Conservation (phyloP, 1,284 basidiomycete genomes). For the Vanrija sp. region DNA sequence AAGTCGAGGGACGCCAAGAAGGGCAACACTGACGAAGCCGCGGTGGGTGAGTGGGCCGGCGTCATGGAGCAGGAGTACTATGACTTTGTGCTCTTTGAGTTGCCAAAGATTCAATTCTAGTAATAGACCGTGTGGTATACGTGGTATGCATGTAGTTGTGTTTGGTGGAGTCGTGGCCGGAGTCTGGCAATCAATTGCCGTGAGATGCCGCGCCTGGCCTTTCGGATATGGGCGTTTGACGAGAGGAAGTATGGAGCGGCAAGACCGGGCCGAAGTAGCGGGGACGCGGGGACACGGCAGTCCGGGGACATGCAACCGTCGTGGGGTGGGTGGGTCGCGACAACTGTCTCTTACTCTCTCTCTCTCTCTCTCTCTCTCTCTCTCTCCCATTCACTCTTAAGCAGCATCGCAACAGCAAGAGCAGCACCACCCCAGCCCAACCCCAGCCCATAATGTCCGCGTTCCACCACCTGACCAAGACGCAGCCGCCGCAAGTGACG, state of each 20-base stretch:
- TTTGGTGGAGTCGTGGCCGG: not conserved
- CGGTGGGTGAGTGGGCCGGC: constrained; percentile 81
- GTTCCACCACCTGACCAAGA: constrained; percentile 35
- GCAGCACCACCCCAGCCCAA: too few relatives aligned
- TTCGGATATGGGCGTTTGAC: too few relatives aligned
- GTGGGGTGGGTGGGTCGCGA: too few relatives aligned
- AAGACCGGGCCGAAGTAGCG: too few relatives aligned
- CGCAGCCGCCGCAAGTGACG: constrained; percentile 34
- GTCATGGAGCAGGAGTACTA: constrained; percentile 91
- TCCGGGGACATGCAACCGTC: too few relatives aligned
- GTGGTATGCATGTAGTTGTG: constrained; percentile 15
- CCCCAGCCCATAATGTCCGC: constrained; percentile 26
- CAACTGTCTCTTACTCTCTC: too few relatives aligned
- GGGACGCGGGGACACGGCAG: too few relatives aligned
- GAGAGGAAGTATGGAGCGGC: too few relatives aligned
- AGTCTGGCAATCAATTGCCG: not conserved
- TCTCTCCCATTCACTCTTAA: too few relatives aligned
- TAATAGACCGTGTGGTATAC: not conserved
- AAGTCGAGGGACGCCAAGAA: constrained; percentile 42
- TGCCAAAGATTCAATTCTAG: constrained; percentile 43
- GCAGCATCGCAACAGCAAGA: too few relatives aligned
- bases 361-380: too few relatives aligned
- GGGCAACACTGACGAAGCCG: constrained; percentile 49
- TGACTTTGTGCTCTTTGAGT: constrained; percentile 81
- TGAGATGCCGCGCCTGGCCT: not conserved